Evolutionary conservation across 2,329 filamentous ascomycete genomes (phyloP), one percentile per base, ranked within the genome.

Genomic region (Paradendryphiella salina): DNA sequence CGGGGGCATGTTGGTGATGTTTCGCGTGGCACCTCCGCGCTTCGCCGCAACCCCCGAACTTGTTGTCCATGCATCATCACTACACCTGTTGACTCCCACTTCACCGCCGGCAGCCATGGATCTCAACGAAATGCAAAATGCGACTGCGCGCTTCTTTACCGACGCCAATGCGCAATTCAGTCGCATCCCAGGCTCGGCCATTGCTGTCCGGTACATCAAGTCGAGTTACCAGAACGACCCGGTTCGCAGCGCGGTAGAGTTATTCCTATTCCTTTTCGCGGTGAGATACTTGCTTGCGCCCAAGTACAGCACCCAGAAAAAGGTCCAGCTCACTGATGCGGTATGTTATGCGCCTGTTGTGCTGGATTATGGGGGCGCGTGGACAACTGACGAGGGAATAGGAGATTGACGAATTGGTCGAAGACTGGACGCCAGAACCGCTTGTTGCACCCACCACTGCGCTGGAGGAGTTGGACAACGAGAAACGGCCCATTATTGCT

Each of bases 191-290:
- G 94, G 94, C 44, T 97, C 93, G 23, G 89, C 93, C 34, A 96
- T 99, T 64, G 81, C 97, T 66, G 84, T 96, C 63, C 89, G 94
- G 57, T 99, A 99, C 76, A 91, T 99, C 71, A 90, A 90, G 74
- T 96, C 91, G 50, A 96, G 91, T 72, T 97, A 99, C 78, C 94
- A 99, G 77, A 88, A 99, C 71, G 94, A 99, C 67, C 94, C 94
- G 8, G 85, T 97, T 49, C 88, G 95, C 46, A 96, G 90, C 44
- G 90, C 90, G 32, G 90, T 99, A 61, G 94, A 99, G 76, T 80
- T 99, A 42, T 86, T 97, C 60, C 81, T 99, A 52, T 89, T 99
- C 63, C 84, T 99, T 46, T 99, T 99, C 77, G 95, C 95, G 57
- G 88, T 99, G 50, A 85, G 92, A 57, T 99, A 99, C 74, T 80